These are phyloP conservation scores for Cryptosporidium meleagridis DNA, from an alignment of 169 alveolate species.

Conservation along the genomic window DNA sequence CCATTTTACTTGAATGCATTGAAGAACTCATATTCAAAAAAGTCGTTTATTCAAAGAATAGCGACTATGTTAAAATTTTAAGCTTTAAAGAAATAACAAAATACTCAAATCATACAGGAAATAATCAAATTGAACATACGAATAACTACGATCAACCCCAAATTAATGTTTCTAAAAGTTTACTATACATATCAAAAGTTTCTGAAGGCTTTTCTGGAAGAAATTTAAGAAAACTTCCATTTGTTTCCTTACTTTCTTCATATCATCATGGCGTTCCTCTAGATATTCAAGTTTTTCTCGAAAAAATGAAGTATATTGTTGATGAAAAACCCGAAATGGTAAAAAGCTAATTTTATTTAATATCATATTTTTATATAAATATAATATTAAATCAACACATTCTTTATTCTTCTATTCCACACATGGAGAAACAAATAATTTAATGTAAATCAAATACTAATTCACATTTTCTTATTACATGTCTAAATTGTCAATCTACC, in stretches of 20 bases:
- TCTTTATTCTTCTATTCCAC: too few species aligned
- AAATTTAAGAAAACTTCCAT: slow-evolving; percentile 83
- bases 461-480: too few species aligned
- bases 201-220: slow-evolving; percentile 83
- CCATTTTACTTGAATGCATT: slow-evolving; percentile 81
- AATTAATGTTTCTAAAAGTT: slow-evolving; percentile 2
- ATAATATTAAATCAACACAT: background rate
- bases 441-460: background rate
- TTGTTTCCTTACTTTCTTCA: slow-evolving; percentile 78
- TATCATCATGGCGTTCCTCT: slow-evolving; percentile 59
- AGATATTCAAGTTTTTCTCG: slow-evolving; percentile 27
- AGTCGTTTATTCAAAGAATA: background rate
- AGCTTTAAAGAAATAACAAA: slow-evolving; percentile 20
- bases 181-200: slow-evolving; percentile 75
- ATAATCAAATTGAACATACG: background rate
- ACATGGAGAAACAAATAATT: too few species aligned
- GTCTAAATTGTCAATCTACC: background rate
- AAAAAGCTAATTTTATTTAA: slow-evolving; percentile 2
- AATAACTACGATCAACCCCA: background rate
- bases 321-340: slow-evolving; percentile 30
- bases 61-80: background rate
- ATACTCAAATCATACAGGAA: background rate
- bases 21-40: slow-evolving; percentile 49
- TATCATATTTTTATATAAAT: background rate
- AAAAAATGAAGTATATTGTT: slow-evolving; percentile 44